Percentiles rank a stretch among this genome's conserved stretches.
Evolutionary conservation across 371 early-diverging fungal genomes (phyloP).

Genomic region (Polyrhizophydium stewartii): DNA sequence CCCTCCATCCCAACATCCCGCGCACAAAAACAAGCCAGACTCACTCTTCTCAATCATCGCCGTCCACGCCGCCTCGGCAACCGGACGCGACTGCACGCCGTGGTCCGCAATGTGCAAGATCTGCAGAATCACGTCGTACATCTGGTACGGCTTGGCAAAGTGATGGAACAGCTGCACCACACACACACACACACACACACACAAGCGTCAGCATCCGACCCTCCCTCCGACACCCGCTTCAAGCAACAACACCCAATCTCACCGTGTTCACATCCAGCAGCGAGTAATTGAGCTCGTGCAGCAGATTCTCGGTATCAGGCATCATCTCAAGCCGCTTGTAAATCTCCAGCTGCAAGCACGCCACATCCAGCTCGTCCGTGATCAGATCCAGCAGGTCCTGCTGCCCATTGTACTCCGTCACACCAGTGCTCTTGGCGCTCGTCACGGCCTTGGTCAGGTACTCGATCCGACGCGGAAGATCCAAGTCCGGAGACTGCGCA

Average conservation of each 20-base stretch:
- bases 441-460: slow-evolving; percentile 67
- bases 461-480: slow-evolving; percentile 55
- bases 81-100: slow-evolving; percentile 34
- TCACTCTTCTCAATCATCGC: slow-evolving; percentile 44
- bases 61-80: slow-evolving; percentile 54
- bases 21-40: neutral
- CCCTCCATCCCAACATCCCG: too few relatives aligned
- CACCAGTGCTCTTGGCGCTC: slow-evolving; percentile 59
- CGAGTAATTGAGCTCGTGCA: slow-evolving; percentile 20
- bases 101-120: slow-evolving; percentile 60
- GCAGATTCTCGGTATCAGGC: slow-evolving; percentile 22
- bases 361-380: slow-evolving; percentile 56
- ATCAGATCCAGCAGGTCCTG: slow-evolving; percentile 42
- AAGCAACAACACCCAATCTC: slow-evolving; percentile 9
- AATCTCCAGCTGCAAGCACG: slow-evolving; percentile 51
- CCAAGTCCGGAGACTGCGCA: slow-evolving; percentile 13
- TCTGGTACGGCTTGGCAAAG: slow-evolving; percentile 53
- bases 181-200: too few relatives aligned
- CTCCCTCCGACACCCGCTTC: neutral
- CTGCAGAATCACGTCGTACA: slow-evolving; percentile 57
- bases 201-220: neutral
- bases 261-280: slow-evolving; percentile 28
- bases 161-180: slow-evolving; percentile 41
- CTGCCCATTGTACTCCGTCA: slow-evolving; percentile 12
- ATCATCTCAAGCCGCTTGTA: slow-evolving; percentile 25